Evolutionary conservation across 2,329 filamentous ascomycete genomes (phyloP), one percentile per base, ranked within the genome.

Genomic region (Talaromyces amestolkiae): DNA sequence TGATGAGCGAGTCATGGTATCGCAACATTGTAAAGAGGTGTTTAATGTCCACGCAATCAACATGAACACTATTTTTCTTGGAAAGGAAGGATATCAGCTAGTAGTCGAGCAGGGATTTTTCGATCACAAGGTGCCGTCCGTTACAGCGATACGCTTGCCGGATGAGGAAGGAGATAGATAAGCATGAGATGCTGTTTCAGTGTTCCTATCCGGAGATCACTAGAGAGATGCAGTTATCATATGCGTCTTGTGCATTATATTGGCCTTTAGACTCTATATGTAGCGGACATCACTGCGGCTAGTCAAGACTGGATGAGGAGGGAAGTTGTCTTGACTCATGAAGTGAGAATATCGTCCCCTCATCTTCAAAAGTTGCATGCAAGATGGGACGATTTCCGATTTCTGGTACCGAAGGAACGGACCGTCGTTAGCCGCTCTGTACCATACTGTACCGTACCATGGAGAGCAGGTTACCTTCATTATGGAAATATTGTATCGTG

Each of bases 381-480:
- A 56, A 37, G 33, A 47, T 24, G 45, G 47, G 24, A 51, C 22
- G 47, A 37, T 54, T 35, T 33, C 51, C 53, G 27, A 59, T 22
- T 51, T 31, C 35, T 59, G 56, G 56, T 43, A 59, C 56, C 56
- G 37, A 41, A 59, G 56, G 56, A 59, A 59, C 56, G 56, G 56
- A 41, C 56, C 56, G 56, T 19, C 27, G 39, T 59, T 59, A 59
- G 56, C 56, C 56, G 56, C 15, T 2, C 19, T 22, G 56, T 58
- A 58, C 33, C 33, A 24, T 39, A 58, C 54, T 22, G 56, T 59
- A 45, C 22, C 56, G 56, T 59, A 59, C 56, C 37, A 19, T 53
- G 49, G 17, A 53, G 33, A 31, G 24, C 49, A 11, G 4, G 24
- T 51, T 51, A 51, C 15, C 15, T 33, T 33, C 49, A n/a, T 17